These are phyloP conservation scores for Plenodomus biglobosus DNA, from an alignment of 2,329 filamentous ascomycete genomes.

Conservation along the genomic window DNA sequence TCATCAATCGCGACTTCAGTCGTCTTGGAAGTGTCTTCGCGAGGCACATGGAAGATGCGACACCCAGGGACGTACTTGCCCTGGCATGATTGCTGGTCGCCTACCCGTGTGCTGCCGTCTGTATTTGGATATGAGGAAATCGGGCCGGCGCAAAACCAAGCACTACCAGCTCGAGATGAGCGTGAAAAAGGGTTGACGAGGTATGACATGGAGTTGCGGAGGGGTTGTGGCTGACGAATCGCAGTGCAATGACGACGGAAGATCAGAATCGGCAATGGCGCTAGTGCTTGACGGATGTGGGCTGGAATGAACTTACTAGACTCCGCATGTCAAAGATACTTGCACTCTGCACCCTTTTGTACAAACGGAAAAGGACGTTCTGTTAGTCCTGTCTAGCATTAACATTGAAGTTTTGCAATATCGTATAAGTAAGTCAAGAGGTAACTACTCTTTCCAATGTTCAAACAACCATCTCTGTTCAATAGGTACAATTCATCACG, in stretches of 20 bases:
- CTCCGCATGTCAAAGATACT: not conserved
- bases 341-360: not conserved
- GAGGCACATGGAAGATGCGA: slow-evolving; percentile 29
- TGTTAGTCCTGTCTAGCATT: no score
- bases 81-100: slow-evolving; percentile 19
- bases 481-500: not conserved
- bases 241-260: not conserved
- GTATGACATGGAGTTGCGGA: slow-evolving; percentile 16
- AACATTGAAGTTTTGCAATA: no score
- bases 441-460: not conserved
- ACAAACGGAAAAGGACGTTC: not conserved
- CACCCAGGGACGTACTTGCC: slow-evolving; percentile 19
- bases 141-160: slow-evolving; percentile 28
- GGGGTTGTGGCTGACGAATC: not conserved
- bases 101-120: slow-evolving; percentile 13
- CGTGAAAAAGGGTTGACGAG: slow-evolving; percentile 25
- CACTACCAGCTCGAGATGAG: slow-evolving; percentile 21
- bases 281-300: not conserved
- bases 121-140: slow-evolving; percentile 23
- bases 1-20: slow-evolving; percentile 26
- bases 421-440: no score
- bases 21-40: slow-evolving; percentile 20
- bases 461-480: not conserved
- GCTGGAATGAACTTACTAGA: not conserved
- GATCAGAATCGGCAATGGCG: not conserved